Base-by-base conservation (phyloP, 2,329 filamentous ascomycete genomes). In the Juglanconis oblonga region DNA sequence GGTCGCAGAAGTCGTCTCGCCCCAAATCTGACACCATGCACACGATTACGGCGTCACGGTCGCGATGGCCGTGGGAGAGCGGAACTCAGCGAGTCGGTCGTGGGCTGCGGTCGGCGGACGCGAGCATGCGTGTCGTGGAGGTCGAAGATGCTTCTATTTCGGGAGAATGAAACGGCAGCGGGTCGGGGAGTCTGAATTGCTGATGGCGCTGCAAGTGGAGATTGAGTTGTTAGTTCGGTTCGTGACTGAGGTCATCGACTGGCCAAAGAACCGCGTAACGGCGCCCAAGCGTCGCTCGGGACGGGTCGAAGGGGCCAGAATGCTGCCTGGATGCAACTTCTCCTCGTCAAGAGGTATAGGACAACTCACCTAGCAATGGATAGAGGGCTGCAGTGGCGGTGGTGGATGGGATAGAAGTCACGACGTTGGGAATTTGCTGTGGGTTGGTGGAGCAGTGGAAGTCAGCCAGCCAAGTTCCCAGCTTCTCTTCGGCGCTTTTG, bases 21-120 rank as follows among this genome's bases (percentile, higher is more conserved):
- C 58, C 54, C 54, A 38, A 44, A 45, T 54, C 67, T 64, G 64
- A 59, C 58, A 67, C 66, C 65, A 68, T 67, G 69, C 68, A 67
- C 33, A 31, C 42, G 36, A 40, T 52, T 67, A 67, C 36, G 32
- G 33, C 14, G 51, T 53, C 57, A 49, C 51, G 36, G 47, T 38
- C 57, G 61, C 35, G 50, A 45, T 36, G 45, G 61, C 32, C 29
- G 33, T 54, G 36, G 49, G 35, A 24, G 64, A 60, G 56, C 56
- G 59, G 64, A 64, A 65, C 66, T 47, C 59, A 62, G 60, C 56
- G 49, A 62, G 60, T 33, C 38, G 50, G 52, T 59, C 31, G 24
- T 14, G 40, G 42, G 53, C 52, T 55, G 52, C 49, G 38, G 40
- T 45, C 38, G 40, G 42, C 49, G 29, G 57, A 58, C 35, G 31